Evolutionary conservation across 192 early-diverging fungal species (phyloP).

Genomic region (Coemansia sp.): DNA sequence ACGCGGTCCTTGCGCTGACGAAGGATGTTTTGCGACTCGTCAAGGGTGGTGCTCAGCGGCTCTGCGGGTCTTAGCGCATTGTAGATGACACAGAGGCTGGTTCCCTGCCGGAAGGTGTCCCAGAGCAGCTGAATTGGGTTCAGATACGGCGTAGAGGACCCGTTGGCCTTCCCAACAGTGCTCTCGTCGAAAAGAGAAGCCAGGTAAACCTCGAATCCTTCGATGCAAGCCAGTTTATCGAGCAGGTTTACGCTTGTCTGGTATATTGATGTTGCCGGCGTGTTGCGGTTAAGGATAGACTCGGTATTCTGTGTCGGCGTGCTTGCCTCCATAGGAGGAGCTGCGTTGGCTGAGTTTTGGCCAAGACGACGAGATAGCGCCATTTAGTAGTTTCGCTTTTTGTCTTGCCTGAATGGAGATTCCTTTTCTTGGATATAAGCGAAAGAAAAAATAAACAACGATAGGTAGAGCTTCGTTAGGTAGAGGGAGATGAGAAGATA

Average conservation of each 20-base stretch:
- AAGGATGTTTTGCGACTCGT: constrained; percentile 55
- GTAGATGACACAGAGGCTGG: constrained; percentile 67
- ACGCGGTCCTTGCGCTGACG: constrained; percentile 82
- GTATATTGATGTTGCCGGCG: constrained; percentile 64
- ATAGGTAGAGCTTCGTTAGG: neutral
- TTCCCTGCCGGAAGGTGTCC: constrained; percentile 69
- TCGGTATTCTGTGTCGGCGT: constrained; percentile 49
- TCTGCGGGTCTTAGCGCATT: constrained; percentile 66
- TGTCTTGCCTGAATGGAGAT: neutral
- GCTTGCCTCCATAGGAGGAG: constrained; percentile 41
- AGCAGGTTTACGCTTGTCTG: constrained; percentile 68
- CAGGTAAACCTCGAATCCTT: constrained; percentile 67
- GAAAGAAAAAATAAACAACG: neutral
- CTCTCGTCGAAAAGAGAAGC: constrained; percentile 43
- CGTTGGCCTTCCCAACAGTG: constrained; percentile 34
- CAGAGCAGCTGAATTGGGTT: constrained; percentile 73
- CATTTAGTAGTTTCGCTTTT: constrained; percentile 13
- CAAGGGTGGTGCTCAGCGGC: constrained; percentile 59
- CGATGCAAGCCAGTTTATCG: constrained; percentile 69
- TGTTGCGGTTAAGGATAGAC: constrained; percentile 47
- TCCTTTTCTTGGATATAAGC: neutral
- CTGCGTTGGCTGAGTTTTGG: constrained; percentile 6
- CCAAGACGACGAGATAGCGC: constrained; percentile 37
- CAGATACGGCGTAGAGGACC: constrained; percentile 31
- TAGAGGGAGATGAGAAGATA: neutral